Base-by-base conservation (phyloP, 495 filamentous ascomycete genomes). In the Hyaloscypha finlandica region DNA sequence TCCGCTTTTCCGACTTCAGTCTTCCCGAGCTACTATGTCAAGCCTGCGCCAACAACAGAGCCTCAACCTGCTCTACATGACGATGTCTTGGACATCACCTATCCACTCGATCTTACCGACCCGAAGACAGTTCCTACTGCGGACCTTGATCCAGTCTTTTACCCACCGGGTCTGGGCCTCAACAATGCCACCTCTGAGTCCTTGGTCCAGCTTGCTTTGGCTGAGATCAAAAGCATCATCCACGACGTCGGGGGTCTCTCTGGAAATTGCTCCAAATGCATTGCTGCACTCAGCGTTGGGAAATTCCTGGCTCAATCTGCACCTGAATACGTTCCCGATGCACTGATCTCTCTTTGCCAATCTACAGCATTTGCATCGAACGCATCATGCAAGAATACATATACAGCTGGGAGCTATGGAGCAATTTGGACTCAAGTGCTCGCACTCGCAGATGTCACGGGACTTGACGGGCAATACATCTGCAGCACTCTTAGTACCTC, bases 361-460 rank as follows among this genome's bases (percentile, higher is more conserved):
- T 64, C 63, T 12, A 81, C 78, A 33, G 59, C 66, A 16, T 85
- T 84, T 66, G 67, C 76, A 8, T 77, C 78, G 0, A 79, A 81
- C 64, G 53, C 73, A 11, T 72, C 77, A 6, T 88, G 86, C 64
- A 76, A 80, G 60, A 70, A 77, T 29, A 76, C 77, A 12, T 88
- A 80, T 64, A 72, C 77, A 1, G 74, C 77, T n/a, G 71, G 74
- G 14, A 80, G 74, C 19, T 83, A 82, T 59, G 86, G 86, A 32
- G 81, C 81, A 0, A 75, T 83, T 60, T 88, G 83, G 85, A 83
- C 84, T 5, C 86, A 88, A 70, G 77, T 88, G 2, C 74, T 89
- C 30, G 79, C 81, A 1, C 76, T 80, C 59, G 85, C 84, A 25
- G 81, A 88, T 73, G 78, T 89, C 9, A 72, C 76, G 12, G 84